Evolutionary conservation across 225 moss, liverwort and hornwort genomes (phyloP), one percentile per base, ranked within the genome.

Genomic region (Physcomitrellopsis africana): DNA sequence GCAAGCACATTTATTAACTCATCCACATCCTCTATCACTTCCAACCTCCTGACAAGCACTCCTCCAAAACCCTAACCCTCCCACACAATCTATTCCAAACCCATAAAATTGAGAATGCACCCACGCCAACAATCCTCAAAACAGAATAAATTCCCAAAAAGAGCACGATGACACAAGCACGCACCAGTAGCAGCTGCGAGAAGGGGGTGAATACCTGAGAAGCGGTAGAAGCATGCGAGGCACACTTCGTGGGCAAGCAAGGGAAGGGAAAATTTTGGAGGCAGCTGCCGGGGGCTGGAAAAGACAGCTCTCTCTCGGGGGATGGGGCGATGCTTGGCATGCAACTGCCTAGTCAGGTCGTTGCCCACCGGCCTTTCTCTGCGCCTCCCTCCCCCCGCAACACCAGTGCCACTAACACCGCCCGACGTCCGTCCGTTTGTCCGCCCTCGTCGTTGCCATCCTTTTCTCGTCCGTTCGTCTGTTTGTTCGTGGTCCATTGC

Each of bases 31-130:
- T 54, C 46, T 29, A 20, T 59, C 26, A 13, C 44, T 42, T 29
- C 12, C 3, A 22, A 3, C 22, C 61, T 7, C 32, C 32, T 37
- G 32, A 5, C 4, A 37, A 37, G 32, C 45, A 18, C 47, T 37
- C 49, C 5, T 14, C 56, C 57, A 60, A 80, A 82, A 73, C 74
- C 71, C 72, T 64, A 72, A 29, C 29, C 45, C 23, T n/a, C 55
- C 69, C 17, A 54, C 0, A 23, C 68, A 52, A 69, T 23, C 32
- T 11, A 29, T 32, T 12, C 7, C 10, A 24, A n/a, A 45, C 32
- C 32, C 32, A 11, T 20, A 19, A 8, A 57, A 7, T 10, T 1
- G 43, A 70, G 11, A 14, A 11, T 27, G 16, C 47, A 75, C 11
- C 18, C 49, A 49, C 43, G 22, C 60, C 58, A 19, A 22, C 20